Base-by-base conservation (phyloP, 2,329 filamentous ascomycete species). In the Rhynchosporium graminicola region DNA sequence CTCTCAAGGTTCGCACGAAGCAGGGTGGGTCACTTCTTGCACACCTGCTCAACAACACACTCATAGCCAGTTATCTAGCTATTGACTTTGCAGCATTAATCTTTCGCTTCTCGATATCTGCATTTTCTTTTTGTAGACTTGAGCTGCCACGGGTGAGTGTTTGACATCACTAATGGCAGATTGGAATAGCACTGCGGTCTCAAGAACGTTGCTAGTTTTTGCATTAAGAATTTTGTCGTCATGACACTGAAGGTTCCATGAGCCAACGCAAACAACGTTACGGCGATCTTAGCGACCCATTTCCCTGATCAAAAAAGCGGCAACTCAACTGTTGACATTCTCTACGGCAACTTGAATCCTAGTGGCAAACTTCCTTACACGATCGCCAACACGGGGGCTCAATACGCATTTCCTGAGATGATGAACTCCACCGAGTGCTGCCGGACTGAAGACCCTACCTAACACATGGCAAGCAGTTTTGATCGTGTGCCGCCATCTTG, bases 231-330 rank as follows among this genome's bases (percentile, higher is more conserved):
- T 0, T 78, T 89, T n/a, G 86, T 88, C 0, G 76, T 87, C 1
- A 78, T 88, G 4, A 89, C 73, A 87, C 87, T 50, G 83, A 84
- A 1, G 86, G 86, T 46, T 57, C 85, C 88, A 57, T 89, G 90
- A 86, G 87, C 93, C 65, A 86, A 92, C 54, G 77, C 90, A 0
- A 85, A 89, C 0, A 86, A 85, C 28, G 85, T 97, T 65, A 91
- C 91, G 71, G 87, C 89, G 0, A 87, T 96, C 0, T 73, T 97
- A 2, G 82, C 93, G 46, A 91, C 90, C 12, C 89, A 96, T 69
- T 80, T 96, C 1, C 92, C 92, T 0, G 91, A 92, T 1, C 86
- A 96, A 72, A 91, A 96, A 74, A 91, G 88, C 33, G 92, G 92
- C 6, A 88, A 90, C 64, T 90, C 92, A 0, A 79, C 97, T 2